Percentiles rank a stretch among this genome's conserved stretches.
Conservation (phyloP, 495 filamentous ascomycete species). For the Collariella sp. region DNA sequence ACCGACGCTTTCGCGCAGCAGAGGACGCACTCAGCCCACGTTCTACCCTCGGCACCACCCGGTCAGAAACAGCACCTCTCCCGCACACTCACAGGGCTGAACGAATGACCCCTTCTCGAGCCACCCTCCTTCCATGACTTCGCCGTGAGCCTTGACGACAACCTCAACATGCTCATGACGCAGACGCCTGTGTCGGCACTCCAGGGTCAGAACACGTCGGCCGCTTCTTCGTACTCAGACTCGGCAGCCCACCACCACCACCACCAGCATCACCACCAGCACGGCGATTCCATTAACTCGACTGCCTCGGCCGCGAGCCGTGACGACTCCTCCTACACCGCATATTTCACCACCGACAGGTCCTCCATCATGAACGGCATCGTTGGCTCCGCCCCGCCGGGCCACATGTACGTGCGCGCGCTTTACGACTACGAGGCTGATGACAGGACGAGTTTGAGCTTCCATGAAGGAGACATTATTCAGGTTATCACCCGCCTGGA, state of each 20-base stretch:
- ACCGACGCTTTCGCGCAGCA: background rate
- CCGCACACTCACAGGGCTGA: background rate
- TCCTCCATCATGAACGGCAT: constrained; percentile 57
- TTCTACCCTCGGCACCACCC: background rate
- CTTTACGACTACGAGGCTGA: constrained; percentile 97
- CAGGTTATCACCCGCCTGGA: constrained; percentile 96
- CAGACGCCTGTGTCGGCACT: constrained; percentile 42
- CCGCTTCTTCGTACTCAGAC: constrained; percentile 24
- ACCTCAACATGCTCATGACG: constrained; percentile 45
- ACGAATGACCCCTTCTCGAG: background rate
- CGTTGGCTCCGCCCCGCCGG: constrained; percentile 58
- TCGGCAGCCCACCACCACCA: background rate
- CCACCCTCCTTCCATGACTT: constrained; percentile 7
- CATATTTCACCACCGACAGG: constrained; percentile 14
- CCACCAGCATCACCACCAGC: background rate
- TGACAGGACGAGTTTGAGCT: constrained; percentile 92
- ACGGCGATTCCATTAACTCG: constrained; percentile 25
- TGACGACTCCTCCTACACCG: constrained; percentile 20
- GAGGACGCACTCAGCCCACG: background rate
- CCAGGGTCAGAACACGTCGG: constrained; percentile 34
- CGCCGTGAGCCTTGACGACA: constrained; percentile 11
- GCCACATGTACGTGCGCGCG: constrained; percentile 85
- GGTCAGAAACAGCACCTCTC: background rate
- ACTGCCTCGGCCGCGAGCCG: constrained; percentile 31
- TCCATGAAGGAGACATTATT: constrained; percentile 90